Conservation (phyloP, 495 filamentous ascomycete genomes). For the Neurospora tetrasperma region DNA sequence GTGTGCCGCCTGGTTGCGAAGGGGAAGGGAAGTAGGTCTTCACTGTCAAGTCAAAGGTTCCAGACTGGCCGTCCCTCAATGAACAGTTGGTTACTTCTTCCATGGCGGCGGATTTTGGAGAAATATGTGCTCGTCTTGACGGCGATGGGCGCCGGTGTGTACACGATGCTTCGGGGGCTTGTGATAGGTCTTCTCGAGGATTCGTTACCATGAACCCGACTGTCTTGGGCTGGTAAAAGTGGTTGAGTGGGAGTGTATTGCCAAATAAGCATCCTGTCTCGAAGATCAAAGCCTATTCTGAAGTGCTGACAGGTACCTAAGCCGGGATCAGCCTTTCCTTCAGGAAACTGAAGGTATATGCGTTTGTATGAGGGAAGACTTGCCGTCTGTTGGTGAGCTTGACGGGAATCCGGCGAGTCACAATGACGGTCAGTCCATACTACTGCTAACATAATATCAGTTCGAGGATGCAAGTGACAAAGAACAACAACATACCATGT, state of each 20-base stretch:
- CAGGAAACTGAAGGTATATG: constrained; percentile 23
- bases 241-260: constrained; percentile 10
- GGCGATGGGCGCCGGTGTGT: neutral
- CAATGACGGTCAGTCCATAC: neutral
- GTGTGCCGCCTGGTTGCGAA: constrained; percentile 6
- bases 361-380: constrained; percentile 18
- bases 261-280: constrained; percentile 16
- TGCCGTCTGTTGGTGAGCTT: constrained; percentile 11
- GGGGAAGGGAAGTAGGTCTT: constrained; percentile 8
- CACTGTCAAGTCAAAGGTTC: constrained; percentile 5
- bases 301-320: constrained; percentile 26
- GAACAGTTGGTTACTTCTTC: neutral
- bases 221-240: neutral
- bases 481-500: neutral
- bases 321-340: constrained; percentile 13
- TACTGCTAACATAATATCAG: neutral
- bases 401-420: constrained; percentile 19
- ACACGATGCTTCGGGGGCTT: neutral
- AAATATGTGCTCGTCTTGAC: neutral
- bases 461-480: neutral
- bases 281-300: constrained; percentile 24
- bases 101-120: neutral
- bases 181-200: neutral
- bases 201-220: neutral
- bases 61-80: neutral